Evolutionary conservation across 2,329 filamentous ascomycete species (phyloP), one percentile per base, ranked within the genome.

Genomic region (Ophiostoma perfectum): DNA sequence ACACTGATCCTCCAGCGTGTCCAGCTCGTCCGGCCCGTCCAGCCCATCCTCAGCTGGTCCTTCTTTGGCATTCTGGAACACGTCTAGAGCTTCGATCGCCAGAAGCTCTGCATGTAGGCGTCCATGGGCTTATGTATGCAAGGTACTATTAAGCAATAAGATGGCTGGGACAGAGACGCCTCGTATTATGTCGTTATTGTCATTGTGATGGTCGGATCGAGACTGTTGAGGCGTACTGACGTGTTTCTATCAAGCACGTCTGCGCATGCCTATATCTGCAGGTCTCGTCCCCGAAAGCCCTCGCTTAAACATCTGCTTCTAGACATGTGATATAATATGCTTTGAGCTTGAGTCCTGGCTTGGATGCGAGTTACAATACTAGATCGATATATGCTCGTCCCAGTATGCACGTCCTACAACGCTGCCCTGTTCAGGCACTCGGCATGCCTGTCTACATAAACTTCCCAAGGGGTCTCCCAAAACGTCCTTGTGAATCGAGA

Each of bases 141-240:
- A 5, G 18, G 55, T 60, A 60, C 55, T 60, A 60, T 60, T 38
- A 16, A 27, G 49, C 49, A 55, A 55, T 55, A 39, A 4, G 6
- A 38, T 38, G 55, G 3, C 27, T 38, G 9, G 12, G 11, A 2
- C 27, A 27, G 27, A 27, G 27, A 27, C 27, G 27, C 55, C 18
- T 27, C 49, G 49, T 55, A 55, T 55, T 11, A n/a, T 55, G 49
- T 55, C 11, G 49, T 27, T 27, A 27, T 55, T 55, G 18, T 55
- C 49, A 55, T 55, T 55, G 18, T 27, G 49, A 55, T 55, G 49
- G 18, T 8, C 49, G 18, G 18, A 27, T 55, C 18, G 55, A 60
- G 55, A 60, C 55, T 60, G 55, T 60, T 60, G 55, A 27, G 27
- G 55, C 9, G 27, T 60, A 27, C 27, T 36, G 55, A 38, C 55